phyloP scores from a whole-genome alignment of 2,329 filamentous ascomycete genomes.

The Salinomyces thailandicus region DNA sequence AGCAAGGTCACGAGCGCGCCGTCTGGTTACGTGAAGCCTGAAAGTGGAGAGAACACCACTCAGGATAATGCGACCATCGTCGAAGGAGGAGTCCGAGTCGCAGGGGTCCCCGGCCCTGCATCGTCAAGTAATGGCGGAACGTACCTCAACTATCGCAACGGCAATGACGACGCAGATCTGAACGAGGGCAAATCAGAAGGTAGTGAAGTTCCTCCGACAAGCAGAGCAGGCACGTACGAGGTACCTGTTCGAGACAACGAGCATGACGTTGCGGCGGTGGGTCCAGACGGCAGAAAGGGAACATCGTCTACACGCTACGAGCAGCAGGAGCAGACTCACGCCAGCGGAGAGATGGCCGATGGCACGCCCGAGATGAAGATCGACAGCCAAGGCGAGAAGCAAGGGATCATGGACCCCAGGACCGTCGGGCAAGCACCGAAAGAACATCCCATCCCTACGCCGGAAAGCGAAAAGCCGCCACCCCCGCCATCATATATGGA shows the following conservation, averaged over 20 bases:
- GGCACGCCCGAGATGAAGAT: slow-evolving; percentile 34
- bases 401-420: slow-evolving; percentile 36
- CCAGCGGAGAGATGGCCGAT: slow-evolving; percentile 31
- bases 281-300: slow-evolving; percentile 25
- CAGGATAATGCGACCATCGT: too few relatives aligned
- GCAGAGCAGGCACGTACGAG: slow-evolving; percentile 15
- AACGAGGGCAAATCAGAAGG: slow-evolving; percentile 8
- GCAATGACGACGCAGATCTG: slow-evolving; percentile 7
- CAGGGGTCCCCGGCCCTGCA: too few relatives aligned
- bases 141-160: too few relatives aligned
- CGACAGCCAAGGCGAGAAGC: slow-evolving; percentile 36
- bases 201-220: slow-evolving; percentile 8
- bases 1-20: too few relatives aligned
- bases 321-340: slow-evolving; percentile 35
- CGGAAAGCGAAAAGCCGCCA: not conserved
- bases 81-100: too few relatives aligned
- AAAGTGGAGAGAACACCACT: too few relatives aligned
- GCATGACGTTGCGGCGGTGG: slow-evolving; percentile 23
- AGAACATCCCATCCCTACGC: slow-evolving; percentile 28
- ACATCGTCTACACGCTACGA: slow-evolving; percentile 33
- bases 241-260: slow-evolving; percentile 14
- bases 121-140: too few relatives aligned
- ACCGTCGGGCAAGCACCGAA: slow-evolving; percentile 42
- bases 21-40: too few relatives aligned
- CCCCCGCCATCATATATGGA: slow-evolving; percentile 27